Conservation (phyloP, 2,329 filamentous ascomycete species). For the Fusarium sp. region DNA sequence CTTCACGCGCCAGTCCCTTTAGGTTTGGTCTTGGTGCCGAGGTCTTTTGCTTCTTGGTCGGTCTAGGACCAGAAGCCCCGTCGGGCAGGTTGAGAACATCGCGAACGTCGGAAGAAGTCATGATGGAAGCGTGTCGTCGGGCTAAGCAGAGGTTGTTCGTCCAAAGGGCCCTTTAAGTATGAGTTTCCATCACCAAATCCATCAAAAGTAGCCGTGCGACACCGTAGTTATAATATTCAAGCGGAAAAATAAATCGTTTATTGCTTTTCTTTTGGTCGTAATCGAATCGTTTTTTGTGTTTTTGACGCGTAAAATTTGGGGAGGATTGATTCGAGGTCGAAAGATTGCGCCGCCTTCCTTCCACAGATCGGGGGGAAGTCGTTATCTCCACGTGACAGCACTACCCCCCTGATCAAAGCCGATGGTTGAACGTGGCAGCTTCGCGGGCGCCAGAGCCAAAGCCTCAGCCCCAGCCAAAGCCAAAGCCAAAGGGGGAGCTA, state of each 20-base stretch:
- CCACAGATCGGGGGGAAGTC: neutral
- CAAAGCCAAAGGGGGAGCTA: constrained; percentile 32
- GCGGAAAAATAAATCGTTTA: neutral
- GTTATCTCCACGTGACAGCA: constrained; percentile 51
- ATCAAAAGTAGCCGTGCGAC: constrained; percentile 19
- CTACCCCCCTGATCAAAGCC: constrained; percentile 47
- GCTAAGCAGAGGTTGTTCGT: constrained; percentile 1
- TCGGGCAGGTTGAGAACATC: constrained; percentile 87
- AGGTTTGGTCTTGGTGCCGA: constrained; percentile 68
- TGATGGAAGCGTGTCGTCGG: constrained; percentile 52
- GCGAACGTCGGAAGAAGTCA: constrained; percentile 84
- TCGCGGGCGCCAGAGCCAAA: constrained; percentile 41
- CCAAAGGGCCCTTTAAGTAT: constrained; percentile 20
- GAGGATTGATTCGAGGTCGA: constrained; percentile 12
- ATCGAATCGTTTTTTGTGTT: constrained; percentile 13
- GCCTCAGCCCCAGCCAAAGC: constrained; percentile 27
- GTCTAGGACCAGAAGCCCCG: constrained; percentile 60
- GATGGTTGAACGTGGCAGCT: constrained; percentile 66
- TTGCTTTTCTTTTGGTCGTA: constrained; percentile 9
- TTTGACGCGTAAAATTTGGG: constrained; percentile 37
- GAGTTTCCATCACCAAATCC: constrained; percentile 39
- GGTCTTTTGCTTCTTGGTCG: constrained; percentile 80
- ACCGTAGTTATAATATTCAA: neutral
- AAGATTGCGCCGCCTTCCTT: constrained; percentile 13
- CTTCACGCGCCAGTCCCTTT: constrained; percentile 73